A percentile compares a stretch with the other conserved stretches of the same genome.
Conservation (phyloP, 2,329 filamentous ascomycete species). For the Chaetomium globosum region DNA sequence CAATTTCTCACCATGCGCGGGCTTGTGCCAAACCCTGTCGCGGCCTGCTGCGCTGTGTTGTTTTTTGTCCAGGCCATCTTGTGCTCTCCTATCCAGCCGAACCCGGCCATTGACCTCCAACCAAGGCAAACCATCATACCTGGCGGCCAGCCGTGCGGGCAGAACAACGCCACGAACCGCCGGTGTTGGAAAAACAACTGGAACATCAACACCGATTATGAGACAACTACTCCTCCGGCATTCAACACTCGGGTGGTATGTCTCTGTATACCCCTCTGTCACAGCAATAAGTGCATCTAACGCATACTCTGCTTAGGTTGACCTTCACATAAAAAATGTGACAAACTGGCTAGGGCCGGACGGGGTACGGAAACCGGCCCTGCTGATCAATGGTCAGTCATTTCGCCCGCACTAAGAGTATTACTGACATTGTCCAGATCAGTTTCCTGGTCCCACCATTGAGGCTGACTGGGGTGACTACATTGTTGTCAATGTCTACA, state of each 20-base stretch:
- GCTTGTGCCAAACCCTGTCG: neutral
- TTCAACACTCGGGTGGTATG: slow-evolving; percentile 38
- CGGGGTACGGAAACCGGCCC: slow-evolving; percentile 31
- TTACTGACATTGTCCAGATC: slow-evolving; percentile 16
- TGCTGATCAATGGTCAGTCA: slow-evolving; percentile 35
- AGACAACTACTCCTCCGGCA: slow-evolving; percentile 35
- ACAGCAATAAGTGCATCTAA: neutral
- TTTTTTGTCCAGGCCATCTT: slow-evolving; percentile 10
- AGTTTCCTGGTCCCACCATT: slow-evolving; percentile 33
- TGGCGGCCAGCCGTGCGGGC: slow-evolving; percentile 37
- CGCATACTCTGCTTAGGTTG: slow-evolving; percentile 29
- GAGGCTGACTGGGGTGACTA: slow-evolving; percentile 36
- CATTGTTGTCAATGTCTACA: slow-evolving; percentile 35
- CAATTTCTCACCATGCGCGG: neutral
- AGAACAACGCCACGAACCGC: slow-evolving; percentile 40
- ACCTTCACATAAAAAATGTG: slow-evolving; percentile 38
- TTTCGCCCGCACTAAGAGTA: too few relatives aligned
- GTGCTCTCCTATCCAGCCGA: slow-evolving; percentile 18
- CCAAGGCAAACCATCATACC: slow-evolving; percentile 37
- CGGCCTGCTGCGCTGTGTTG: slow-evolving; percentile 24
- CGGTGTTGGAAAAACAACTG: slow-evolving; percentile 42
- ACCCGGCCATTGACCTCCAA: slow-evolving; percentile 26
- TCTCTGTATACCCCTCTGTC: neutral
- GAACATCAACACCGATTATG: slow-evolving; percentile 41
- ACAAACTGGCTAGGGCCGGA: slow-evolving; percentile 35